These are phyloP conservation scores for Pyrus hybrid DNA, from an alignment of 331 rosid species.

Conservation along the genomic window DNA sequence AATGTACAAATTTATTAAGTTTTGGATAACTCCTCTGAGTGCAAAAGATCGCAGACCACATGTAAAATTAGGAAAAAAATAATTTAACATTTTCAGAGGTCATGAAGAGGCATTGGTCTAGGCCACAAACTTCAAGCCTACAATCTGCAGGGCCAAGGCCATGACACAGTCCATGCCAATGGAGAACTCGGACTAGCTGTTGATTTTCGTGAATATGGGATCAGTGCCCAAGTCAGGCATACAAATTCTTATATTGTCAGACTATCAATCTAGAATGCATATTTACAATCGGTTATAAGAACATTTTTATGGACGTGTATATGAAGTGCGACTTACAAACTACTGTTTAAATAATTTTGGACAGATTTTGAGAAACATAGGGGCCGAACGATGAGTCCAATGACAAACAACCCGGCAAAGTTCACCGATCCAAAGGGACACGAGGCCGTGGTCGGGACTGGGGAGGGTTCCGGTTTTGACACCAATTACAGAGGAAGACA, in stretches of 20 bases:
- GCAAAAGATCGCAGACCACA: constrained; percentile 5
- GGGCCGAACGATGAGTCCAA: constrained; percentile 66
- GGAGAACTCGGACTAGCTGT: constrained; percentile 73
- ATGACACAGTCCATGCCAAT: constrained; percentile 78
- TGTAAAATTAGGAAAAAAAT: constrained; percentile 28
- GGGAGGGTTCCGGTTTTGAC: constrained; percentile 77
- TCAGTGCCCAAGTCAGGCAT: constrained; percentile 65
- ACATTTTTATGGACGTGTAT: background rate
- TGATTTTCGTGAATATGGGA: constrained; percentile 85
- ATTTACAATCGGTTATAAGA: background rate
- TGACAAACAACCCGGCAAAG: constrained; percentile 90
- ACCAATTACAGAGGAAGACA: constrained; percentile 70
- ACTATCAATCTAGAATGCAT: background rate
- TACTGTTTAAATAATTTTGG: background rate
- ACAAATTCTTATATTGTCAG: background rate
- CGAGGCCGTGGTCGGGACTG: constrained; percentile 75
- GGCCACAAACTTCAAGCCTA: constrained; percentile 87
- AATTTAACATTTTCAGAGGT: constrained; percentile 28
- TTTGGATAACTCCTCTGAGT: constrained; percentile 30
- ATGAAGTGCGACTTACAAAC: background rate
- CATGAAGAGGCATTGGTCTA: constrained; percentile 87
- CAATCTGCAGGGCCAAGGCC: constrained; percentile 77
- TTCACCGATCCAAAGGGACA: constrained; percentile 69
- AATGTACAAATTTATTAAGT: background rate
- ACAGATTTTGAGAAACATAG: constrained; percentile 72